Evolutionary conservation across 345 rosid genomes (phyloP).

Genomic region (Camelina laxa): DNA sequence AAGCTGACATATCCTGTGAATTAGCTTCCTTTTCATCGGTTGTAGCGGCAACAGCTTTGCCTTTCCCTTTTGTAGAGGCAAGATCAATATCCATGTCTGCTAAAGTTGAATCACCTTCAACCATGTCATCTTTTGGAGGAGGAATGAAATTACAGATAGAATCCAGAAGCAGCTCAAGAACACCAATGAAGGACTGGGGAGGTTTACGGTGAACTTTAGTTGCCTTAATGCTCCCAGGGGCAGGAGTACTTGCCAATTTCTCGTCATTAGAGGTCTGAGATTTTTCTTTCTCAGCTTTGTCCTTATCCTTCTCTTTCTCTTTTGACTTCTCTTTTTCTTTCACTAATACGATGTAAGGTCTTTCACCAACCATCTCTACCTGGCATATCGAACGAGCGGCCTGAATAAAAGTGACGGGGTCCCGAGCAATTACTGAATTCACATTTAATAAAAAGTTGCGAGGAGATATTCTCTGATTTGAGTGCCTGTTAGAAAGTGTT

Average conservation of each 20-base stretch:
- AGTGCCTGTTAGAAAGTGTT: conserved; percentile 80
- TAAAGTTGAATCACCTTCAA: conserved; percentile 53
- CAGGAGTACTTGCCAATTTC: conserved; percentile 50
- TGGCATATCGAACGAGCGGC: conserved; percentile 86
- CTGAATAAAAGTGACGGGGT: conserved; percentile 79
- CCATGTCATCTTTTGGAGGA: conserved; percentile 58
- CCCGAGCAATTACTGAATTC: conserved; percentile 81
- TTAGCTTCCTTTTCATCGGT: conserved; percentile 61
- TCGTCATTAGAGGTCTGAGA: conserved; percentile 57
- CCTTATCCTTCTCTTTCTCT: conserved; percentile 59
- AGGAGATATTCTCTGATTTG: conserved; percentile 79
- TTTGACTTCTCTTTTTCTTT: conserved; percentile 91
- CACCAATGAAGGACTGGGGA: conserved; percentile 79
- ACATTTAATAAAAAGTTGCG: conserved; percentile 75
- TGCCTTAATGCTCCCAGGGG: conserved; percentile 66
- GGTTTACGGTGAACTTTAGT: conserved; percentile 74
- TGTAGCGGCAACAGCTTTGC: conserved; percentile 75
- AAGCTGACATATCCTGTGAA: conserved; percentile 68
- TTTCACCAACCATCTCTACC: conserved; percentile 95
- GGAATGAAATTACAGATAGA: conserved; percentile 66
- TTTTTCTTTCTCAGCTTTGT: conserved; percentile 72
- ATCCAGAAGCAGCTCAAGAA: conserved; percentile 91
- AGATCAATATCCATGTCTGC: conserved; percentile 93
- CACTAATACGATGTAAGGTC: conserved; percentile 80
- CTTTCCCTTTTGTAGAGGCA: conserved; percentile 77